Conservation (phyloP, 2,329 filamentous ascomycete species). For the Pseudodiploospora longispora region DNA sequence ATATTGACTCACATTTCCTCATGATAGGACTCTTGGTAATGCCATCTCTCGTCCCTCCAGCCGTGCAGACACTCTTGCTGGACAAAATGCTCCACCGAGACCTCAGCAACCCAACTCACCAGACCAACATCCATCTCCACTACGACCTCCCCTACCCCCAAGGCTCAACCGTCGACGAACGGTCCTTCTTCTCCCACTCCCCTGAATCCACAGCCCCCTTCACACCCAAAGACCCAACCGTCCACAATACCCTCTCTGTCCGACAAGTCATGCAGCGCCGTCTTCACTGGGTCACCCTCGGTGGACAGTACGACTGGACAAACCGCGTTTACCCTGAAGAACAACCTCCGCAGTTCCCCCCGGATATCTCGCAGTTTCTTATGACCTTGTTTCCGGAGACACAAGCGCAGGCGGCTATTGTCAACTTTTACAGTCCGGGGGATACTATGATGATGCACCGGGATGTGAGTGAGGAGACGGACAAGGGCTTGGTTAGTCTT, state of each 20-base stretch:
- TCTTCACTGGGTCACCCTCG: conserved; percentile 88
- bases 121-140: conserved; percentile 86
- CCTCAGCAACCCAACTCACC: conserved; percentile 62
- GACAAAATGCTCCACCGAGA: conserved; percentile 69
- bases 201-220: conserved; percentile 47
- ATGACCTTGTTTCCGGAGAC: conserved; percentile 67
- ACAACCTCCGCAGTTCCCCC: conserved; percentile 63
- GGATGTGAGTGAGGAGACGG: conserved; percentile 81
- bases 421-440: conserved; percentile 85
- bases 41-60: conserved; percentile 63
- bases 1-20: neutral
- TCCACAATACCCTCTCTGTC: conserved; percentile 69
- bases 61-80: conserved; percentile 62
- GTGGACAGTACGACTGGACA: conserved; percentile 96
- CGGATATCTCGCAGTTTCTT: conserved; percentile 62
- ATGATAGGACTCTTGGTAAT: conserved; percentile 66
- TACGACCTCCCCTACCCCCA: conserved; percentile 58
- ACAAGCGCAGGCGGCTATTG: conserved; percentile 77
- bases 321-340: conserved; percentile 68
- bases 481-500: conserved; percentile 72
- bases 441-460: conserved; percentile 90
- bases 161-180: conserved; percentile 17
- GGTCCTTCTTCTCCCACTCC: conserved; percentile 47
- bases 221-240: conserved; percentile 57
- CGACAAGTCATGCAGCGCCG: conserved; percentile 67